Conservation (phyloP, 2,329 filamentous ascomycete genomes). For the Calonectria fujianensis region DNA sequence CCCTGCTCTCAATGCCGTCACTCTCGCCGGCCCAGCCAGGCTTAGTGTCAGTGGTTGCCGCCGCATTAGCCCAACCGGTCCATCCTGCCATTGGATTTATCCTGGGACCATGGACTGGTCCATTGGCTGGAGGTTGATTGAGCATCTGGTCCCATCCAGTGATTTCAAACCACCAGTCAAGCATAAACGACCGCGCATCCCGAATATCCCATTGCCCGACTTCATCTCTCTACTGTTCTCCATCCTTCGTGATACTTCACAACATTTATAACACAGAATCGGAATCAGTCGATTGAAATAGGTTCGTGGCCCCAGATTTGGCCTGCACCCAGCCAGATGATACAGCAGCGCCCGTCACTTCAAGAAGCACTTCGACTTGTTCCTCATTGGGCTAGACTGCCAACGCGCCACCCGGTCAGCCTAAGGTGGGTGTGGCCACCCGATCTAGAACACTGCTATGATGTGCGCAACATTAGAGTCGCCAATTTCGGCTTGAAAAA, state of each 20-base stretch:
- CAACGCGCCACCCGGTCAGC: conserved; percentile 29
- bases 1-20: conserved; percentile 41
- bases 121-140: conserved; percentile 28
- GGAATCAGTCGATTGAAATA: background rate
- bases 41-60: conserved; percentile 41
- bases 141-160: conserved; percentile 27
- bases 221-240: background rate
- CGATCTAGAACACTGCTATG: conserved; percentile 28
- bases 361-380: conserved; percentile 24
- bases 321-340: background rate
- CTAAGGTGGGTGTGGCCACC: conserved; percentile 30
- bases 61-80: conserved; percentile 35
- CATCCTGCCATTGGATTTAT: conserved; percentile 13
- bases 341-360: background rate
- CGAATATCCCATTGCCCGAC: background rate
- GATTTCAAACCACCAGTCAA: conserved; percentile 15
- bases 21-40: conserved; percentile 29
- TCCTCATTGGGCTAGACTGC: conserved; percentile 23
- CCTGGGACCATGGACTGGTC: conserved; percentile 15
- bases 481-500: background rate
- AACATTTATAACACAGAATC: background rate
- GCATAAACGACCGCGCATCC: background rate
- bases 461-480: background rate
- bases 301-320: background rate
- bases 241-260: background rate